These are phyloP conservation scores for Xylariaceae sp. DNA, from an alignment of 2,329 filamentous ascomycete species.

Conservation along the genomic window DNA sequence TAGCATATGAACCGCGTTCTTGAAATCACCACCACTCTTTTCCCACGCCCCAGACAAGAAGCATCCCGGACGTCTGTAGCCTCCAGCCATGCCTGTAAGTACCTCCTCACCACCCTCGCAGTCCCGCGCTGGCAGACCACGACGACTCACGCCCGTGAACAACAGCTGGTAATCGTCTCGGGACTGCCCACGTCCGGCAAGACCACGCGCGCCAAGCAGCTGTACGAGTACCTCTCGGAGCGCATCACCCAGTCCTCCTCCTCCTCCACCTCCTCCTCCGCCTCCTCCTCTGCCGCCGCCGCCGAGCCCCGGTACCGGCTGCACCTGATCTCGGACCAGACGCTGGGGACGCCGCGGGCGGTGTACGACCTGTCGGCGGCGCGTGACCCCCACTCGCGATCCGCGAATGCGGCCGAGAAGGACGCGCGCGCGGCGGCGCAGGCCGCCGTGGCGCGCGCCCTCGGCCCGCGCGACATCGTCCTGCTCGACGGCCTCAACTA, in stretches of 20 bases:
- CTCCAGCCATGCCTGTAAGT: conserved; percentile 11
- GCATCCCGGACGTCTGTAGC: neutral
- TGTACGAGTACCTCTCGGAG: conserved; percentile 55
- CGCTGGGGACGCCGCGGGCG: conserved; percentile 58
- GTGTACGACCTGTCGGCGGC: conserved; percentile 62
- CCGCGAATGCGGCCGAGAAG: conserved; percentile 70
- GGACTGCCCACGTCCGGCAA: conserved; percentile 64
- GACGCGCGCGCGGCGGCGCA: conserved; percentile 71
- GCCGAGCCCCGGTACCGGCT: conserved; percentile 48
- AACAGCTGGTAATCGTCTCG: conserved; percentile 58
- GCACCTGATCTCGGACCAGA: conserved; percentile 67
- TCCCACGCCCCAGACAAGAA: too few species aligned
- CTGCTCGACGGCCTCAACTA: conserved; percentile 78
- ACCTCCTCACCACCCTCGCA: neutral
- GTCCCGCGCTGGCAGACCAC: neutral
- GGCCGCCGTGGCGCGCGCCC: conserved; percentile 68
- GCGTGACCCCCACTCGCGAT: conserved; percentile 52
- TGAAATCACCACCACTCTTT: too few species aligned
- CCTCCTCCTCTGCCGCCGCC: conserved; percentile 18
- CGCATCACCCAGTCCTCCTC: conserved; percentile 38
- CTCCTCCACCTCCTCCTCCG: conserved; percentile 19
- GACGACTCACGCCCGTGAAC: neutral
- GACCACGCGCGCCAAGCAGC: conserved; percentile 57
- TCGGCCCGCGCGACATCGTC: conserved; percentile 67
- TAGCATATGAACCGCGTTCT: too few species aligned